These are phyloP conservation scores for Solanum clarkiae DNA, from an alignment of 257 asterid species.

Conservation along the genomic window DNA sequence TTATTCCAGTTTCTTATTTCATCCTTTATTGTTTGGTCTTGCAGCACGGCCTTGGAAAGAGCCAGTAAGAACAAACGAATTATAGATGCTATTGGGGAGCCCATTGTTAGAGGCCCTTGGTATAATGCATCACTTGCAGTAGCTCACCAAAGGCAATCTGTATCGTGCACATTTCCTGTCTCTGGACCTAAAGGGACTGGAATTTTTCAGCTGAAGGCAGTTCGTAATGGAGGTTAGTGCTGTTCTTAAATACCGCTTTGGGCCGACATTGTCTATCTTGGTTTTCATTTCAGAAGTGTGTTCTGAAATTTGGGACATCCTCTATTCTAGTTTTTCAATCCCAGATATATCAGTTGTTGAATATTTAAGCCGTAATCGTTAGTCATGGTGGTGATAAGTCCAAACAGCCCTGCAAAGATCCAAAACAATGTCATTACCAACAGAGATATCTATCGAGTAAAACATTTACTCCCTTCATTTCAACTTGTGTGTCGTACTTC, in stretches of 20 bases:
- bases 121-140: constrained; percentile 92
- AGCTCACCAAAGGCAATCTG: constrained; percentile 81
- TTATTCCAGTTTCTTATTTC: neutral
- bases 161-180: constrained; percentile 89
- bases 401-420: neutral
- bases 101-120: constrained; percentile 94
- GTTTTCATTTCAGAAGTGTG: neutral
- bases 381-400: neutral
- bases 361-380: neutral
- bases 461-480: neutral
- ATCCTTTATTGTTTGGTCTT: neutral
- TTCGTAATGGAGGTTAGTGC: constrained; percentile 63
- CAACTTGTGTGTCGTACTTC: too few relatives aligned
- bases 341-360: neutral
- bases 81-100: constrained; percentile 81
- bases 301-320: neutral
- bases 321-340: neutral
- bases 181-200: constrained; percentile 93
- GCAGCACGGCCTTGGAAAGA: constrained; percentile 95
- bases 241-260: neutral
- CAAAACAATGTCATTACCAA: neutral
- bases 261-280: neutral
- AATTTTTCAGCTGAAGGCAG: constrained; percentile 85
- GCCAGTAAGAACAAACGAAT: constrained; percentile 59
- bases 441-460: neutral